Evolutionary conservation across 257 asterid genomes (phyloP), one percentile per base, ranked within the genome.

Genomic region (Lycium ferocissimum): DNA sequence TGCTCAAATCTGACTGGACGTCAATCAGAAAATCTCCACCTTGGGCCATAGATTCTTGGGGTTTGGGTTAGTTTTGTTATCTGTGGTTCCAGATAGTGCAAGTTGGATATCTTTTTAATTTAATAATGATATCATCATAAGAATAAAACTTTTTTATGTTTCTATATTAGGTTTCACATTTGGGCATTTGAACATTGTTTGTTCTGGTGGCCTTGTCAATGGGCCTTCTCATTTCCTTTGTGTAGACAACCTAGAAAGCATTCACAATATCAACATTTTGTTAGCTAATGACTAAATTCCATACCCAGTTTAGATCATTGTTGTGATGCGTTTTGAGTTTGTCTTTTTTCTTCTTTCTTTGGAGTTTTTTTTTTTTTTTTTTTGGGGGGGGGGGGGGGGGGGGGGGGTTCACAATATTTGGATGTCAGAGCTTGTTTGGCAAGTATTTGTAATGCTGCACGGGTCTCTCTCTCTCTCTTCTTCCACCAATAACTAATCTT

Each of bases 11-110:
- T 84, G 99, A 97, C 87, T 97, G 99, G 99, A 85, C 91, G 69
- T 75, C 94, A 85, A 88, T 97, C 86, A 94, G 98, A 90, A 95
- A 92, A 83, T 95, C 98, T 85, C 97, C 98, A 75, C 95, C 97
- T 58, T 97, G 98, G 98, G 90, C 98, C 71, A 80, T 95, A 87
- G 99, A 97, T 94, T 95, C 99, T 12, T 97, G 99, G 99, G 99
- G 99, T 80, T 84, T 97, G 91, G 99, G 98, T 97, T 90, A 91
- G 99, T 90, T 54, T 84, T 80, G 83, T 66, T 47, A 47, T 73
- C 57, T 71, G 6, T 73, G 80, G 80, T 73, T 73, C 45, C 20
- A 73, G 59, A 73, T 47, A 6, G 20, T 62, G 40, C 40, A 47
- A 12, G 40, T 49, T 73, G 37, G 40, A 73, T 54, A 47, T 73